These are phyloP conservation scores for Vitis hybrid DNA, from an alignment of 177 flowering plant genomes.

Conservation along the genomic window DNA sequence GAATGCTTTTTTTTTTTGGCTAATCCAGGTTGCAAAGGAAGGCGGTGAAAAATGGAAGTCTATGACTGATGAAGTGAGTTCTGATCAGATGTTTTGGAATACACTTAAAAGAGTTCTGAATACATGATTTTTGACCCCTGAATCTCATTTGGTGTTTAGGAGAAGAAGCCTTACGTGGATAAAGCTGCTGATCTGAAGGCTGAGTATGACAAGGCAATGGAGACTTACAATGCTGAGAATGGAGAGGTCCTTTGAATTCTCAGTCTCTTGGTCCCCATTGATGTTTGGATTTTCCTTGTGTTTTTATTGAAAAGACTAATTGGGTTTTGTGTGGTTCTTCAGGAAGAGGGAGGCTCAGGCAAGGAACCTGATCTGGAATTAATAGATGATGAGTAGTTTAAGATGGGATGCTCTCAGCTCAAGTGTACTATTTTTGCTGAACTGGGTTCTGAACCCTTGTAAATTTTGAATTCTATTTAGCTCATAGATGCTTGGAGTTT, in stretches of 20 bases:
- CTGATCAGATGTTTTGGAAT: not conserved
- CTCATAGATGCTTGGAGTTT: not conserved
- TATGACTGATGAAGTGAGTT: conserved; percentile 66
- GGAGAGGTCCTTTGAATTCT: conserved; percentile 24
- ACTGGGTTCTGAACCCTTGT: conserved; percentile 10
- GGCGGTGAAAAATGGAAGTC: conserved; percentile 88
- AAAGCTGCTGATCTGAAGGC: conserved; percentile 76
- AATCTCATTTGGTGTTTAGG: conserved; percentile 34
- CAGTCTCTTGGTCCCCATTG: not conserved
- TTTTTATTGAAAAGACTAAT: not conserved
- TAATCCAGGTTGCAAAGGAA: conserved; percentile 71
- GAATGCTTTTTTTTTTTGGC: too few species aligned
- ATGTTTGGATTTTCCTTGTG: not conserved
- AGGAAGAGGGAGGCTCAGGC: conserved; percentile 28
- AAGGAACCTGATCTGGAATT: conserved; percentile 19
- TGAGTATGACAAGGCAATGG: conserved; percentile 60
- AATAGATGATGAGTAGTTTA: conserved; percentile 21
- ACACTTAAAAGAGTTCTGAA: too few species aligned
- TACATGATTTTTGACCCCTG: not conserved
- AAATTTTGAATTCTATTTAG: conserved; percentile 15
- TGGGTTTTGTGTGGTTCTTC: not conserved
- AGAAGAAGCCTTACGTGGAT: conserved; percentile 66
- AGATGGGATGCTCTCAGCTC: not conserved
- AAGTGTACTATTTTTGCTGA: not conserved
- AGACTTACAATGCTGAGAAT: conserved; percentile 35